Conservation (phyloP, 2,329 filamentous ascomycete species). For the Diaporthe velutina region DNA sequence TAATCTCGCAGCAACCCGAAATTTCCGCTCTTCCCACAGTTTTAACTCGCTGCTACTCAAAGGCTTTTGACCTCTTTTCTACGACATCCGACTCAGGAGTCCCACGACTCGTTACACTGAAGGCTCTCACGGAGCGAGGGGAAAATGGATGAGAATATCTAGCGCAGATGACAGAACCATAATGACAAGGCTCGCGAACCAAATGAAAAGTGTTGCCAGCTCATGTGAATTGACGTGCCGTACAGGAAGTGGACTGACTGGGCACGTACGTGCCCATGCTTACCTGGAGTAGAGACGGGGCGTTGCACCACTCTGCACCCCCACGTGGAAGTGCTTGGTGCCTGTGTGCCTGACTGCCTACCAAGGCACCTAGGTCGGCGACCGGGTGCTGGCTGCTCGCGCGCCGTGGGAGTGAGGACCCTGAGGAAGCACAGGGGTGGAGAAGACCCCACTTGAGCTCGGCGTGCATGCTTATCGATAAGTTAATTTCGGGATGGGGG, state of each 20-base stretch:
- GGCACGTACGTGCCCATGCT: neutral
- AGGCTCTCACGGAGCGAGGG: slow-evolving; percentile 33
- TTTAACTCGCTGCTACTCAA: slow-evolving; percentile 24
- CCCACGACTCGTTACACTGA: slow-evolving; percentile 30
- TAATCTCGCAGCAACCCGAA: slow-evolving; percentile 34
- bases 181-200: slow-evolving; percentile 35
- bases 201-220: neutral
- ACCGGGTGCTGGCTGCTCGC: neutral
- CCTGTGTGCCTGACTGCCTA: neutral
- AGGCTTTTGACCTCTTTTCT: slow-evolving; percentile 30
- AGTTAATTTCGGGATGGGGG: slow-evolving; percentile 33
- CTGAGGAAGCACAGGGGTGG: neutral
- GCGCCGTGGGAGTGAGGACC: neutral
- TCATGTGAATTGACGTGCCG: slow-evolving; percentile 9
- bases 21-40: slow-evolving; percentile 34
- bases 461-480: slow-evolving; percentile 37
- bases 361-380: neutral
- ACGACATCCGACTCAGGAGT: slow-evolving; percentile 28
- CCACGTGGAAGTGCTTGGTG: slow-evolving; percentile 11
- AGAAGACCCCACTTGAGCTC: slow-evolving; percentile 9
- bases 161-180: slow-evolving; percentile 40
- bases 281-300: too few relatives aligned
- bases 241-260: neutral
- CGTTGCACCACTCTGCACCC: neutral
- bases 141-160: slow-evolving; percentile 38